Conservation (phyloP, 305 asterid genomes). For the Rubia balearica region DNA sequence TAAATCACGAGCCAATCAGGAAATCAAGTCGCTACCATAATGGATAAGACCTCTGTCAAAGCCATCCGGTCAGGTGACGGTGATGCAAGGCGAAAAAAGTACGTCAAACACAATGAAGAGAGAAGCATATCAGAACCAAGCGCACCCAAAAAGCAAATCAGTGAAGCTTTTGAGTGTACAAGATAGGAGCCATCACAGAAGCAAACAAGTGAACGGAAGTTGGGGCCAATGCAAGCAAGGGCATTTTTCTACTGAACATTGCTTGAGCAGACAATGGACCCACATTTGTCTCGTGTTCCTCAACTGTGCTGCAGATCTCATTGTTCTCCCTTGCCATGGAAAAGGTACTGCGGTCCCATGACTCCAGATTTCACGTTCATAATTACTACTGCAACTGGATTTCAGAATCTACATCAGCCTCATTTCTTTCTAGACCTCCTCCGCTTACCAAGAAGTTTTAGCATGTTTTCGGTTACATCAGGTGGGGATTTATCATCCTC, state of each 20-base stretch:
- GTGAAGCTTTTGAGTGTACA: background rate
- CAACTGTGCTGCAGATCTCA: background rate
- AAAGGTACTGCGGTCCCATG: background rate
- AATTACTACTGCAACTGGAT: background rate
- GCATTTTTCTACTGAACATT: background rate
- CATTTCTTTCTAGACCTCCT: conserved; percentile 57
- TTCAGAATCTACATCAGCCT: conserved; percentile 12
- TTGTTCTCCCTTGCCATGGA: background rate
- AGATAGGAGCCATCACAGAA: background rate
- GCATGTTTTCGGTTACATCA: conserved; percentile 87
- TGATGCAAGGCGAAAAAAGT: no score
- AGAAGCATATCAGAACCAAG: background rate
- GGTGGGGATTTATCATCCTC: conserved; percentile 47
- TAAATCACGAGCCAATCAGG: no score
- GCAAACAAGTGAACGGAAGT: background rate
- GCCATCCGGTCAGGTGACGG: no score
- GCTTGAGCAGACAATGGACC: background rate
- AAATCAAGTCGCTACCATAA: no score
- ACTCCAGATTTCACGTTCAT: background rate
- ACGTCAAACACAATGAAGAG: background rate
- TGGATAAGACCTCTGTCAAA: no score
- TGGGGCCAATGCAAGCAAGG: background rate
- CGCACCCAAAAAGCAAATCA: background rate
- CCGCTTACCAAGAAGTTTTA: conserved; percentile 70
- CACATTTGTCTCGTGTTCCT: background rate